Conservation (phyloP, 495 filamentous ascomycete genomes). For the Neohortaea acidophila region DNA sequence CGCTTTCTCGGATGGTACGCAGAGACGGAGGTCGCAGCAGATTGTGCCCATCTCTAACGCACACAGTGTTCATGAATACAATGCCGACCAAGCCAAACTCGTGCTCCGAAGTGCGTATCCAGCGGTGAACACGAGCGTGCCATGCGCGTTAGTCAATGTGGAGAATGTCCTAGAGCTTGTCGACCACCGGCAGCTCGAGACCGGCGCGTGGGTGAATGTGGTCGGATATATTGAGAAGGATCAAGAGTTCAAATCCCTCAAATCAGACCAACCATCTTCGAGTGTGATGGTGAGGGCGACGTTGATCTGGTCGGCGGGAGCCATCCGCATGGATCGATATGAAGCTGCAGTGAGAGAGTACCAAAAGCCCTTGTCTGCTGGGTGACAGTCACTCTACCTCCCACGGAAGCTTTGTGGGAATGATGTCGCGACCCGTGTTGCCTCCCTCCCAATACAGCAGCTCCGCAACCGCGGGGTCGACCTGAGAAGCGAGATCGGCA, state of each 20-base stretch:
- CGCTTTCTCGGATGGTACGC: slow-evolving; percentile 84
- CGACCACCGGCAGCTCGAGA: slow-evolving; percentile 45
- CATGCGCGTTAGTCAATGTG: slow-evolving; percentile 49
- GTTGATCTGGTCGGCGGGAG: slow-evolving; percentile 22
- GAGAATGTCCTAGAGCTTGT: slow-evolving; percentile 51
- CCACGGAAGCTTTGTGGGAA: slow-evolving; percentile 16
- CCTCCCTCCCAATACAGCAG: slow-evolving; percentile 17
- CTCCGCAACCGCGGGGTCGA: slow-evolving; percentile 2
- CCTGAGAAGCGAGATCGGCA: not conserved
- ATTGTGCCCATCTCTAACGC: slow-evolving; percentile 1
- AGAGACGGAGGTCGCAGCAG: not conserved
- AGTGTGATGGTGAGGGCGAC: slow-evolving; percentile 14
- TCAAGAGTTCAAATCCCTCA: not conserved
- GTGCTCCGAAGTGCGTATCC: slow-evolving; percentile 54
- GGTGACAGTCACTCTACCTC: slow-evolving; percentile 1
- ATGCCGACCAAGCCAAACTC: slow-evolving; percentile 40
- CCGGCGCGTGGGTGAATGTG: slow-evolving; percentile 84
- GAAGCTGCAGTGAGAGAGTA: slow-evolving; percentile 6
- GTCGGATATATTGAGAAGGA: slow-evolving; percentile 59
- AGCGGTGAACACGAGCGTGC: slow-evolving; percentile 19
- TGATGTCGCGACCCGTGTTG: slow-evolving; percentile 7
- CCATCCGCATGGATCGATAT: slow-evolving; percentile 15
- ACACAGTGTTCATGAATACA: slow-evolving; percentile 55
- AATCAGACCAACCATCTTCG: not conserved
- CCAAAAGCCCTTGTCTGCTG: slow-evolving; percentile 4